phyloP scores from a whole-genome alignment of 2,329 filamentous ascomycete species.

The Pyricularia grisea region DNA sequence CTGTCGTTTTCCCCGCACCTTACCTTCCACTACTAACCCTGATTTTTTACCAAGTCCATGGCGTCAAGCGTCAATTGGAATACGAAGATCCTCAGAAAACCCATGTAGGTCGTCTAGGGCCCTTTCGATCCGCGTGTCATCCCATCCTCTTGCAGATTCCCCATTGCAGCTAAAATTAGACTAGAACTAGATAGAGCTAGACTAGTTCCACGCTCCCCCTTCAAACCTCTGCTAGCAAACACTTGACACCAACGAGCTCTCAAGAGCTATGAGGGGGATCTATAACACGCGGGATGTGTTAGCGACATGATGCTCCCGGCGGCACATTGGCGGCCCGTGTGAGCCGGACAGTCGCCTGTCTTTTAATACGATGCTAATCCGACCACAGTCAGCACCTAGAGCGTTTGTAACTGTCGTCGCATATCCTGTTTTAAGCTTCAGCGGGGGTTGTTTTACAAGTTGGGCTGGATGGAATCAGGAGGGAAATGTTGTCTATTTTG shows the following conservation, averaged over 20 bases:
- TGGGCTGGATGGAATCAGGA: neutral
- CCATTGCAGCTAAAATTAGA: neutral
- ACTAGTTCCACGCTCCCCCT: neutral
- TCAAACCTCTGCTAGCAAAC: neutral
- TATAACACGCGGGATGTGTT: neutral
- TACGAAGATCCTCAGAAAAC: neutral
- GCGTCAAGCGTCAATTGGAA: neutral
- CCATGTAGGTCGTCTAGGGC: neutral
- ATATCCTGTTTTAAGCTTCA: neutral
- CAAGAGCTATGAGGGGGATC: neutral
- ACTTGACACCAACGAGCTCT: neutral
- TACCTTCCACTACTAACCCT: neutral
- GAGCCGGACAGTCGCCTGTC: neutral
- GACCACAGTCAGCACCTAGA: neutral
- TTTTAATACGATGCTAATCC: neutral
- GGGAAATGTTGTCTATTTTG: neutral
- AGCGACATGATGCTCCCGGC: neutral
- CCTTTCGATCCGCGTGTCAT: neutral
- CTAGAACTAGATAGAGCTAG: too few species aligned
- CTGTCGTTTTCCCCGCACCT: neutral
- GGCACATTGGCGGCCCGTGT: neutral
- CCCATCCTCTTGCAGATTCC: neutral
- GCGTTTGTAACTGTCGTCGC: neutral
- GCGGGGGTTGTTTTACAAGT: neutral
- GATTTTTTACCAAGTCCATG: neutral